Evolutionary conservation across 148 eudicot genomes (phyloP).

Genomic region (Silene latifolia): DNA sequence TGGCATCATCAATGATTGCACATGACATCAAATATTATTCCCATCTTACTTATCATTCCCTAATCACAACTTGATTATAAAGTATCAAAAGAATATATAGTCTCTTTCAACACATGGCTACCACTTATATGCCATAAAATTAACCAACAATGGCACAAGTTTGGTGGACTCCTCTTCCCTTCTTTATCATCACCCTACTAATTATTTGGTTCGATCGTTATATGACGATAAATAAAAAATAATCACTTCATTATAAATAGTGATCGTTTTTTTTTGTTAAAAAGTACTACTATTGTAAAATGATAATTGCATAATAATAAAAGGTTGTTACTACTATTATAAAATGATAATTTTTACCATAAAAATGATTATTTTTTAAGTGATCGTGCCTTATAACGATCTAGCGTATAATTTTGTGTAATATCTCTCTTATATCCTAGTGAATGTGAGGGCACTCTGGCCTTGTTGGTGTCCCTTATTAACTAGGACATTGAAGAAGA

Average conservation of each 20-base stretch:
- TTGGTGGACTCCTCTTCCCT: constrained; percentile 14
- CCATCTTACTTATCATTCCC: constrained; percentile 20
- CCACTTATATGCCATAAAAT: constrained; percentile 20
- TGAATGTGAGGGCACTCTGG: neutral
- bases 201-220: too few species aligned
- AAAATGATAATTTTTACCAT: too few species aligned
- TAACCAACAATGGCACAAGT: constrained; percentile 11
- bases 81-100: neutral
- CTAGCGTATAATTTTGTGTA: too few species aligned
- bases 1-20: constrained; percentile 28
- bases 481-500: constrained; percentile 7
- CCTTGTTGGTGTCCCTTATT: constrained; percentile 12
- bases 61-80: constrained; percentile 24
- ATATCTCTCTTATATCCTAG: neutral
- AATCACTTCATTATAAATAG: too few species aligned
- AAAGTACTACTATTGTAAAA: too few species aligned
- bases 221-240: too few species aligned
- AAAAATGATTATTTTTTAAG: too few species aligned
- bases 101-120: constrained; percentile 27
- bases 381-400: too few species aligned
- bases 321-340: too few species aligned
- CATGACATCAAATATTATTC: constrained; percentile 32
- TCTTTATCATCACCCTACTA: neutral
- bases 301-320: too few species aligned
- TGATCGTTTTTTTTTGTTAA: too few species aligned